These are phyloP conservation scores for Spergularia azorica DNA, from an alignment of 179 eudicot species.

Conservation along the genomic window DNA sequence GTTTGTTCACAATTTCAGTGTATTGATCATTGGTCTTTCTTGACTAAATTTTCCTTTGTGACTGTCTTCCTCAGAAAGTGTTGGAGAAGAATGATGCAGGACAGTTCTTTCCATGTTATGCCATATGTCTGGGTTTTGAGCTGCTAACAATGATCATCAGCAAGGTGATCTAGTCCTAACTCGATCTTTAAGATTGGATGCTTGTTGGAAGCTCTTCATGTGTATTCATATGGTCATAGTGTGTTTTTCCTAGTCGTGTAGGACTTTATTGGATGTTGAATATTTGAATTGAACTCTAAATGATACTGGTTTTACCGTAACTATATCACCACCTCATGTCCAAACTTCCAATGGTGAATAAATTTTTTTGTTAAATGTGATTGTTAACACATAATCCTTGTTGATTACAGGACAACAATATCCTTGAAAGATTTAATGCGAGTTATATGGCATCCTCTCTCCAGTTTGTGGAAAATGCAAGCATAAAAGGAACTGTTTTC, in stretches of 20 bases:
- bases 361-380: not conserved
- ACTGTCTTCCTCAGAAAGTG: constrained; percentile 54
- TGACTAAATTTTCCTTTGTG: not conserved
- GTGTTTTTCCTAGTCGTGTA: not conserved
- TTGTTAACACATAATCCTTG: not conserved
- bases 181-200: not conserved
- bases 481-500: constrained; percentile 69
- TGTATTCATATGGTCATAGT: not conserved
- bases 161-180: constrained; percentile 44
- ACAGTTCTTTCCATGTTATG: constrained; percentile 80
- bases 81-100: constrained; percentile 83
- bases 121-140: constrained; percentile 94
- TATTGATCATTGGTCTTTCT: no score
- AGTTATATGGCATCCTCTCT: constrained; percentile 76
- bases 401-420: constrained; percentile 57
- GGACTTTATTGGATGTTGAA: not conserved
- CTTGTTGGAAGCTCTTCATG: not conserved
- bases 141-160: constrained; percentile 82
- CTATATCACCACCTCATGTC: not conserved
- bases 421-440: constrained; percentile 77
- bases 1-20: not conserved
- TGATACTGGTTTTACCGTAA: not conserved
- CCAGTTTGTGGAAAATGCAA: constrained; percentile 50
- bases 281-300: not conserved
- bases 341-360: not conserved